A percentile compares a stretch with the other conserved stretches of the same genome.
Evolutionary conservation across 768 basidiomycete genomes (phyloP).

Genomic region (Cyclocybe aegerita): DNA sequence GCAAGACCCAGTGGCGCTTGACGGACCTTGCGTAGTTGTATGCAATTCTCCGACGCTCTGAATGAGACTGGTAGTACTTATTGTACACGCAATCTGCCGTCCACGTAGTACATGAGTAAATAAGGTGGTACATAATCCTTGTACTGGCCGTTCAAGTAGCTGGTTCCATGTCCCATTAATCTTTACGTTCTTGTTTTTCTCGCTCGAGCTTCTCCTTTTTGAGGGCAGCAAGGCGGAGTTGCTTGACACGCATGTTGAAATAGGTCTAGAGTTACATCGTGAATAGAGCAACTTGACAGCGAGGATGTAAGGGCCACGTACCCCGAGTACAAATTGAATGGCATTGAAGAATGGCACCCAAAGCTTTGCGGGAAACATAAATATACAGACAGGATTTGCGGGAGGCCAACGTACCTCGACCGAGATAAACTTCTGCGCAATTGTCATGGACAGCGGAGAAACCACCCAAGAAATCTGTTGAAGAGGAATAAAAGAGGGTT

Average conservation of each 20-base stretch:
- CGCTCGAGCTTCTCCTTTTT: constrained; percentile 43
- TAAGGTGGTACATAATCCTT: neutral
- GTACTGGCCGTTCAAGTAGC: neutral
- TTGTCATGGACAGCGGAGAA: constrained; percentile 68
- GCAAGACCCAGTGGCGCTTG: constrained; percentile 27
- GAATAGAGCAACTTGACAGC: neutral
- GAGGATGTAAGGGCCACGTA: constrained; percentile 32
- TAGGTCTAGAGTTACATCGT: constrained; percentile 46
- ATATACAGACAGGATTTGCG: neutral
- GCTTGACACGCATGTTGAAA: constrained; percentile 75
- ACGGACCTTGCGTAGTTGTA: constrained; percentile 28
- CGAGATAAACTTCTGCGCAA: constrained; percentile 81
- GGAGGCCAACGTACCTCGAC: constrained; percentile 53
- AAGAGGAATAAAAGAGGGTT: neutral
- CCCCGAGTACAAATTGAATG: constrained; percentile 75
- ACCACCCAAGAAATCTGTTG: constrained; percentile 76
- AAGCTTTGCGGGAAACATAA: constrained; percentile 41
- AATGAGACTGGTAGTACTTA: constrained; percentile 6
- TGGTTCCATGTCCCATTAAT: constrained; percentile 6
- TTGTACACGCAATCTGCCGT: constrained; percentile 1
- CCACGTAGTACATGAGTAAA: constrained; percentile 6
- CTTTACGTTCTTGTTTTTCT: constrained; percentile 19
- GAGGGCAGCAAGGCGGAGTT: constrained; percentile 50
- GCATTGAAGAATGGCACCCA: constrained; percentile 90
- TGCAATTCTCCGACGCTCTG: constrained; percentile 22